Evolutionary conservation across 768 basidiomycete genomes (phyloP).

Genomic region (Epithele typhae): DNA sequence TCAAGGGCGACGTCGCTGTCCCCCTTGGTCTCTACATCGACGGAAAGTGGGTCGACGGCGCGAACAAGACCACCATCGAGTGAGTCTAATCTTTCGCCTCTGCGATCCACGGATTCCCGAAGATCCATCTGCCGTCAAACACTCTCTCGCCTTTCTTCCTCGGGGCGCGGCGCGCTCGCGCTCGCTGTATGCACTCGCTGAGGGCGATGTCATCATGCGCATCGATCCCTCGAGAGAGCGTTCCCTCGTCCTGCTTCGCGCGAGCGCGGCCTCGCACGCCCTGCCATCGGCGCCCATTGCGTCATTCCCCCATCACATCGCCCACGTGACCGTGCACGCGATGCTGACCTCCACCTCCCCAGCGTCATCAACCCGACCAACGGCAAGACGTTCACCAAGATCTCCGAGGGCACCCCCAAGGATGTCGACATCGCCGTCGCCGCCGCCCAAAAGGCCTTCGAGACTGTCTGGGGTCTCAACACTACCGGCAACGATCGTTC

Average conservation of each 20-base stretch:
- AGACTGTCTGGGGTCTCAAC: conserved; percentile 68
- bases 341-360: background rate
- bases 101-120: too few species aligned
- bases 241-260: too few species aligned
- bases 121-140: too few species aligned
- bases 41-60: conserved; percentile 59
- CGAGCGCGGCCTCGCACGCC: too few species aligned
- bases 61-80: conserved; percentile 62
- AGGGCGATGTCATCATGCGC: too few species aligned
- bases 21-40: conserved; percentile 71
- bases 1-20: conserved; percentile 54
- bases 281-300: too few species aligned
- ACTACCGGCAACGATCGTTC: conserved; percentile 51
- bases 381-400: conserved; percentile 54
- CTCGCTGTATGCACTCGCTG: too few species aligned
- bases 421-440: conserved; percentile 78
- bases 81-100: conserved; percentile 33
- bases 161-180: too few species aligned
- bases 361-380: conserved; percentile 63
- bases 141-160: too few species aligned
- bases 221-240: too few species aligned
- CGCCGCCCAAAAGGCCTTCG: conserved; percentile 59
- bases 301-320: too few species aligned
- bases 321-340: too few species aligned
- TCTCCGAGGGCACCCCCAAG: conserved; percentile 55